A percentile compares a stretch with the other conserved stretches of the same genome.
Conservation (phyloP, 2,329 filamentous ascomycete species). For the Fusarium kyushuense region DNA sequence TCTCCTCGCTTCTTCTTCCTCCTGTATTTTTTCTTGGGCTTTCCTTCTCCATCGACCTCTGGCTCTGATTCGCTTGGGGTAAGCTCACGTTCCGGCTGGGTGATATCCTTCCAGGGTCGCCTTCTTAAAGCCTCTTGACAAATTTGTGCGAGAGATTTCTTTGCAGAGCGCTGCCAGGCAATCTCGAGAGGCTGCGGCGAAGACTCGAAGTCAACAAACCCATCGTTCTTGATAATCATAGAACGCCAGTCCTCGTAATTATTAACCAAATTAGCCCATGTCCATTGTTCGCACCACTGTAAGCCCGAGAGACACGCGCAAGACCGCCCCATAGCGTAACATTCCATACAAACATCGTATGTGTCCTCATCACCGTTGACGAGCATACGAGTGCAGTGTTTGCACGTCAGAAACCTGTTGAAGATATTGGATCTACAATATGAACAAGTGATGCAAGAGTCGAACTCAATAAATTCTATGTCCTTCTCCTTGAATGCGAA, state of each 20-base stretch:
- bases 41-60: conserved; percentile 73
- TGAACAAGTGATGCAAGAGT: conserved; percentile 93
- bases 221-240: conserved; percentile 80
- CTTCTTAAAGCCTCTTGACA: conserved; percentile 87
- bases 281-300: conserved; percentile 93
- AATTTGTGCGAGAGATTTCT: conserved; percentile 89
- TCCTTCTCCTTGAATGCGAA: conserved; percentile 79
- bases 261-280: conserved; percentile 80
- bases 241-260: conserved; percentile 87
- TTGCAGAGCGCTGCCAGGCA: conserved; percentile 73
- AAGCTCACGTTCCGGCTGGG: conserved; percentile 66
- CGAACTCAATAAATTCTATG: conserved; percentile 82
- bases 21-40: conserved; percentile 71
- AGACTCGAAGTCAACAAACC: conserved; percentile 71
- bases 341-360: conserved; percentile 98
- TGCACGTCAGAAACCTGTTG: conserved; percentile 95
- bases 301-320: conserved; percentile 89
- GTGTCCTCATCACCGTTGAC: conserved; percentile 79
- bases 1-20: conserved; percentile 67
- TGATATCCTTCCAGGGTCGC: conserved; percentile 86
- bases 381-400: conserved; percentile 78
- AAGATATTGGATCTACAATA: conserved; percentile 98
- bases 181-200: conserved; percentile 79
- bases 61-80: conserved; percentile 64
- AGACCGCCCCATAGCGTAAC: conserved; percentile 95